Evolutionary conservation across 129 eudicot species (phyloP).

Genomic region (Chrysanthemum lavandulifolium): DNA sequence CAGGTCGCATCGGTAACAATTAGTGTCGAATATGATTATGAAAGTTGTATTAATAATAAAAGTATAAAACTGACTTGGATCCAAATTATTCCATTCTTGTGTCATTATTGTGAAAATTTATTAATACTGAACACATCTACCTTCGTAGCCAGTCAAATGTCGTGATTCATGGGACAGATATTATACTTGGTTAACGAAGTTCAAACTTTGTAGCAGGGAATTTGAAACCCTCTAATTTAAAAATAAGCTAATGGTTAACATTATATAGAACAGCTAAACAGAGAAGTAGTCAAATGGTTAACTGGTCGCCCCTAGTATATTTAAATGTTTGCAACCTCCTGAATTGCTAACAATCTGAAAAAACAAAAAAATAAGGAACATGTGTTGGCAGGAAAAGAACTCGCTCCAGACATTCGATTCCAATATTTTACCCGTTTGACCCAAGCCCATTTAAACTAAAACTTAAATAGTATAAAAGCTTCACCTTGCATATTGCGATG

Average conservation of each 20-base stretch:
- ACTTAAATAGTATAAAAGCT: background rate
- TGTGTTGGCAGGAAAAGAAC: background rate
- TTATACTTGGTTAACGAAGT: no score
- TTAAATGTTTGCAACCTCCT: background rate
- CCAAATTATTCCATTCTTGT: no score
- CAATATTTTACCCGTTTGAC: background rate
- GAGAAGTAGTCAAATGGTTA: background rate
- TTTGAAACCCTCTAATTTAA: background rate
- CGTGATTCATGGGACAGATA: no score
- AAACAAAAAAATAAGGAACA: background rate
- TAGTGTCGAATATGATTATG: background rate
- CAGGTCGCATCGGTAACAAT: background rate
- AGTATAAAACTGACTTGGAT: no score
- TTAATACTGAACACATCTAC: no score
- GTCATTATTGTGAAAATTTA: no score
- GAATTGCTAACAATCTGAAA: background rate
- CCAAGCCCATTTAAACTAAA: background rate
- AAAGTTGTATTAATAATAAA: no score
- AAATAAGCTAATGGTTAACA: no score
- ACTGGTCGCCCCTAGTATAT: background rate
- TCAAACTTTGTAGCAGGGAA: background rate
- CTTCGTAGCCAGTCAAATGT: no score
- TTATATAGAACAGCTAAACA: background rate
- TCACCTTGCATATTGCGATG: conserved; percentile 93
- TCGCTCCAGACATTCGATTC: background rate